phyloP scores from a whole-genome alignment of 2,329 filamentous ascomycete genomes.

The Neopestalotiopsis sp. region DNA sequence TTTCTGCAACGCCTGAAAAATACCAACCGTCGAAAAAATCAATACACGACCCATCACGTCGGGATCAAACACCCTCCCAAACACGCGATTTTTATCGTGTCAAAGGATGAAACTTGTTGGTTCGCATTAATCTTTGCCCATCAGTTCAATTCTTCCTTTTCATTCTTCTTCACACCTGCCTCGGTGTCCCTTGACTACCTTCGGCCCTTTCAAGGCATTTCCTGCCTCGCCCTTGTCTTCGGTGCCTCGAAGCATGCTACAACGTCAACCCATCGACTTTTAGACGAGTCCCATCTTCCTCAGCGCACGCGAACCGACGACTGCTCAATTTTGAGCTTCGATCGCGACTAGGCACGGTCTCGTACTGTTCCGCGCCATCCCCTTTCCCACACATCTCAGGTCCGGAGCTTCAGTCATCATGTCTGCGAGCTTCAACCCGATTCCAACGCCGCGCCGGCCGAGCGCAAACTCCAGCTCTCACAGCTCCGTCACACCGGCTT shows the following conservation, averaged over 20 bases:
- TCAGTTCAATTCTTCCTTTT: not conserved
- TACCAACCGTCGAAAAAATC: slow-evolving; percentile 4
- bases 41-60: not conserved
- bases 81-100: slow-evolving; percentile 18
- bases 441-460: slow-evolving; percentile 35
- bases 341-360: not conserved
- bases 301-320: not conserved
- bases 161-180: not conserved
- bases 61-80: not conserved
- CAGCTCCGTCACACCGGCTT: slow-evolving; percentile 34
- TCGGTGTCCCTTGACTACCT: not conserved
- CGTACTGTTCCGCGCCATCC: not conserved
- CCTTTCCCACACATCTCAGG: not conserved
- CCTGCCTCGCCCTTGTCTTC: not conserved
- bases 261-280: slow-evolving; percentile 10
- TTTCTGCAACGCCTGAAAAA: slow-evolving; percentile 18
- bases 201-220: not conserved
- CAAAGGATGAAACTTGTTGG: slow-evolving; percentile 12
- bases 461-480: slow-evolving; percentile 34
- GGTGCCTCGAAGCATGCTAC: slow-evolving; percentile 13
- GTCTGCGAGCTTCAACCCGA: slow-evolving; percentile 22
- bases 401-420: not conserved
- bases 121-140: not conserved
- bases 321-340: not conserved
- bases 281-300: slow-evolving; percentile 12